Conservation (phyloP, 495 filamentous ascomycete species). For the Podospora pseudoanserina region DNA sequence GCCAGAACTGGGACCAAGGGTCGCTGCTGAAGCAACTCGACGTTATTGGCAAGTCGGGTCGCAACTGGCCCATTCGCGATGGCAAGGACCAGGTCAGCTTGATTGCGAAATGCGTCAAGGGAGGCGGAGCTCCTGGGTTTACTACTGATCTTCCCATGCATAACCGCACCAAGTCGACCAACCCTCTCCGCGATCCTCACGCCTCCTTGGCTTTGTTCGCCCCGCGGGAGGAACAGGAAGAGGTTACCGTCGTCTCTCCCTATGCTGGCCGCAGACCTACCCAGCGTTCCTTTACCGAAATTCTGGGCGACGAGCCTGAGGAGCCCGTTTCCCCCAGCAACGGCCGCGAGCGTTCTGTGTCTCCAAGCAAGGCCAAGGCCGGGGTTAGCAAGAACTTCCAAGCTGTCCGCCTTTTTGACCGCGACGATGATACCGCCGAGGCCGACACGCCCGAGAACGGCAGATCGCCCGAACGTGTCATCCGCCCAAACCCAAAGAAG, state of each 20-base stretch:
- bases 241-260: slow-evolving; percentile 50
- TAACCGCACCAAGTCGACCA: slow-evolving; percentile 47
- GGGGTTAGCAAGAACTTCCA: slow-evolving; percentile 69
- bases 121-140: slow-evolving; percentile 23
- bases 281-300: slow-evolving; percentile 52
- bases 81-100: slow-evolving; percentile 78
- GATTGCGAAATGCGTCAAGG: slow-evolving; percentile 54
- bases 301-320: slow-evolving; percentile 45
- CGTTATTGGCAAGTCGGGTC: slow-evolving; percentile 82
- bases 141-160: slow-evolving; percentile 28
- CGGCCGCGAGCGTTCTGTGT: slow-evolving; percentile 39
- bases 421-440: slow-evolving; percentile 47
- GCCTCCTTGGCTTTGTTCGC: slow-evolving; percentile 71
- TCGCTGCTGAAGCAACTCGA: slow-evolving; percentile 89
- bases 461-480: slow-evolving; percentile 43
- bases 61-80: slow-evolving; percentile 92
- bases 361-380: slow-evolving; percentile 52
- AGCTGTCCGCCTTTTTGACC: slow-evolving; percentile 66
- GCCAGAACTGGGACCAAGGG: slow-evolving; percentile 92
- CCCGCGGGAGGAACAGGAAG: slow-evolving; percentile 51
- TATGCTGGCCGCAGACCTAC: slow-evolving; percentile 44
- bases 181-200: slow-evolving; percentile 62
- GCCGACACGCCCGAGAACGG: slow-evolving; percentile 36
- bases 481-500: slow-evolving; percentile 64
- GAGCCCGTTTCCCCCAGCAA: slow-evolving; percentile 47